A percentile compares a stretch with the other conserved stretches of the same genome.
These are phyloP conservation scores for Xerocomus potaroensis DNA, from an alignment of 768 basidiomycete species.

Conservation along the genomic window DNA sequence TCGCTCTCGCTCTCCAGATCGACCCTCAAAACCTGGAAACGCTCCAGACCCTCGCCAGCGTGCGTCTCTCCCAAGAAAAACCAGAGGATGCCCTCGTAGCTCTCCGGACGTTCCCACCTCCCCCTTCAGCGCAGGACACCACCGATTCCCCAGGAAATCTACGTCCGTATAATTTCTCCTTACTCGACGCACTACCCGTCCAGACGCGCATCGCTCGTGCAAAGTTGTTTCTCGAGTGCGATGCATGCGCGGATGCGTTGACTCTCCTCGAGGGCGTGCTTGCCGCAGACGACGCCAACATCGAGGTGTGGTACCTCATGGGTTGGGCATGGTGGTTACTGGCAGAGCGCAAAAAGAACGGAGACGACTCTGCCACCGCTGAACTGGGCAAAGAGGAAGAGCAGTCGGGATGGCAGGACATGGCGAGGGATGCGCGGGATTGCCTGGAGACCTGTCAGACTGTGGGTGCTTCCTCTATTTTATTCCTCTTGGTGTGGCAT, in stretches of 20 bases:
- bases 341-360: conserved; percentile 65
- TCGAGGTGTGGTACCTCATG: conserved; percentile 92
- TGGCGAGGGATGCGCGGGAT: conserved; percentile 73
- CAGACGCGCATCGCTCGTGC: conserved; percentile 68
- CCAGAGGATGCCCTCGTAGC: conserved; percentile 69
- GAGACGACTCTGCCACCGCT: conserved; percentile 38
- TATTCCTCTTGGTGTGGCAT: not conserved
- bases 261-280: conserved; percentile 75
- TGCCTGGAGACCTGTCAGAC: conserved; percentile 80
- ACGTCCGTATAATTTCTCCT: conserved; percentile 34
- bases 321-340: conserved; percentile 91
- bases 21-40: conserved; percentile 78
- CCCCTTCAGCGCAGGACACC: not conserved
- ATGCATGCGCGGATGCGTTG: conserved; percentile 66
- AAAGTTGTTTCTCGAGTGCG: conserved; percentile 79
- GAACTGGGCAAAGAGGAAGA: conserved; percentile 35
- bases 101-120: conserved; percentile 21
- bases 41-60: conserved; percentile 75
- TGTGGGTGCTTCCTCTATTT: conserved; percentile 41
- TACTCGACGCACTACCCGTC: conserved; percentile 46
- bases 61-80: conserved; percentile 82
- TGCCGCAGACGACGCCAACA: conserved; percentile 76
- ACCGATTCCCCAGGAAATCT: not conserved
- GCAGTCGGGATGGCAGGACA: conserved; percentile 63
- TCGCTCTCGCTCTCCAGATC: conserved; percentile 65